Conservation (phyloP, 768 basidiomycete species). For the Cubamyces sp. region DNA sequence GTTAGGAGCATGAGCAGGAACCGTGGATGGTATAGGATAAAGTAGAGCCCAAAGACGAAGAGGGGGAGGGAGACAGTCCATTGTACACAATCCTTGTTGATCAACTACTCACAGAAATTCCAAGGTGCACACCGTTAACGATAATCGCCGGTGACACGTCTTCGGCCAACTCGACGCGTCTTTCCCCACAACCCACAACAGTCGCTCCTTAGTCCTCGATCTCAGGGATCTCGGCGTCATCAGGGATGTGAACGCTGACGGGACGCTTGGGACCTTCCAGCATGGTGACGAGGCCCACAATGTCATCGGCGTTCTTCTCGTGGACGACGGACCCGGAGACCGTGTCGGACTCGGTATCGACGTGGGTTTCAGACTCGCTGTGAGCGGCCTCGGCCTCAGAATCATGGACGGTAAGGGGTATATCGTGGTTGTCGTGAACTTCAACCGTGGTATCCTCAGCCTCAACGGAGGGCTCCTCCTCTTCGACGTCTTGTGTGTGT, state of each 20-base stretch:
- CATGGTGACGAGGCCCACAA: slow-evolving; percentile 69
- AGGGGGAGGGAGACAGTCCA: neutral
- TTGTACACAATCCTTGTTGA: slow-evolving; percentile 9
- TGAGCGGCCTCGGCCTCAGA: slow-evolving; percentile 21
- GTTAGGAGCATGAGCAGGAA: slow-evolving; percentile 12
- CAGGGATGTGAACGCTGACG: slow-evolving; percentile 26
- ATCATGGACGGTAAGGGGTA: neutral
- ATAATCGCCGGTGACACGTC: too few relatives aligned
- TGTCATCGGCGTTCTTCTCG: slow-evolving; percentile 42
- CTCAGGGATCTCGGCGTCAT: slow-evolving; percentile 31
- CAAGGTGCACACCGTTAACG: too few relatives aligned
- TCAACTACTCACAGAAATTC: slow-evolving; percentile 2
- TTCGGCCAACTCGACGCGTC: too few relatives aligned
- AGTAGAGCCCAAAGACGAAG: slow-evolving; percentile 10
- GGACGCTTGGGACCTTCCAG: slow-evolving; percentile 47
- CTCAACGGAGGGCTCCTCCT: neutral
- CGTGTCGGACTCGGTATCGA: slow-evolving; percentile 28
- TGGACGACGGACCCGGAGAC: slow-evolving; percentile 26
- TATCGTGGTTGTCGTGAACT: neutral
- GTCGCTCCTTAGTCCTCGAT: slow-evolving; percentile 13
- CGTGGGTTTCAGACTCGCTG: slow-evolving; percentile 19
- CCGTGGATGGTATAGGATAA: slow-evolving; percentile 15
- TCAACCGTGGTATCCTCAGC: slow-evolving; percentile 15
- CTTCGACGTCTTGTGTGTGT: slow-evolving; percentile 1
- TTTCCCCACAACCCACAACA: neutral